Conservation (phyloP, 768 basidiomycete genomes). For the Russula ochroleuca region DNA sequence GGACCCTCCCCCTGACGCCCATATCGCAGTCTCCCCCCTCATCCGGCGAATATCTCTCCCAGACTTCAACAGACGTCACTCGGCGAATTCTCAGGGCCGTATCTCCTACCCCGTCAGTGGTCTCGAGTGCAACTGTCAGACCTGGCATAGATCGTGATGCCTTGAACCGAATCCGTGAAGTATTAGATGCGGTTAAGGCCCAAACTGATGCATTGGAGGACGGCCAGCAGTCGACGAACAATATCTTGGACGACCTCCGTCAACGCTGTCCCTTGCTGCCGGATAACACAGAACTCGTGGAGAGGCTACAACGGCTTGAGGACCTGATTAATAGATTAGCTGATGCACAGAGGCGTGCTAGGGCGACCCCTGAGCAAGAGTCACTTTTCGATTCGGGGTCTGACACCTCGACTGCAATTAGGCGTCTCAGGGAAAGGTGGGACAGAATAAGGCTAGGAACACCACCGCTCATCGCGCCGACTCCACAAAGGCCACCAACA, state of each 20-base stretch:
- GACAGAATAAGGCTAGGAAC: constrained; percentile 32
- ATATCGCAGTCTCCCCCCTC: constrained; percentile 23
- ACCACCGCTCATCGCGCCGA: constrained; percentile 43
- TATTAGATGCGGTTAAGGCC: constrained; percentile 55
- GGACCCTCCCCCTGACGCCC: constrained; percentile 15
- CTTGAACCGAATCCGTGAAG: constrained; percentile 46
- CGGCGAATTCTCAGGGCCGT: constrained; percentile 30
- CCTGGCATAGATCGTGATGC: constrained; percentile 36
- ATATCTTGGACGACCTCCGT: constrained; percentile 59
- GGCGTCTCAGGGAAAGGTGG: constrained; percentile 32
- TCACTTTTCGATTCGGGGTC: constrained; percentile 33
- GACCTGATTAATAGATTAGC: constrained; percentile 23
- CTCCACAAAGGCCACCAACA: constrained; percentile 42
- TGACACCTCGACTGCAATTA: constrained; percentile 30
- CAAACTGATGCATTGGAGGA: constrained; percentile 58
- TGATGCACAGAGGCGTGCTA: constrained; percentile 18
- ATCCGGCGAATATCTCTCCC: constrained; percentile 39
- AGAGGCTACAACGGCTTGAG: constrained; percentile 22
- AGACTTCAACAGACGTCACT: constrained; percentile 32
- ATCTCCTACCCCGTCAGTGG: constrained; percentile 36
- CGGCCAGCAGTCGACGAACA: constrained; percentile 56
- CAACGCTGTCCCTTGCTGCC: constrained; percentile 39
- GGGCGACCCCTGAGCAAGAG: constrained; percentile 32
- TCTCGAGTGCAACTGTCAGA: constrained; percentile 37
- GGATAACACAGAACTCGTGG: constrained; percentile 36